Evolutionary conservation across 768 basidiomycete genomes (phyloP).

Genomic region (Paxillus rubicundulus): DNA sequence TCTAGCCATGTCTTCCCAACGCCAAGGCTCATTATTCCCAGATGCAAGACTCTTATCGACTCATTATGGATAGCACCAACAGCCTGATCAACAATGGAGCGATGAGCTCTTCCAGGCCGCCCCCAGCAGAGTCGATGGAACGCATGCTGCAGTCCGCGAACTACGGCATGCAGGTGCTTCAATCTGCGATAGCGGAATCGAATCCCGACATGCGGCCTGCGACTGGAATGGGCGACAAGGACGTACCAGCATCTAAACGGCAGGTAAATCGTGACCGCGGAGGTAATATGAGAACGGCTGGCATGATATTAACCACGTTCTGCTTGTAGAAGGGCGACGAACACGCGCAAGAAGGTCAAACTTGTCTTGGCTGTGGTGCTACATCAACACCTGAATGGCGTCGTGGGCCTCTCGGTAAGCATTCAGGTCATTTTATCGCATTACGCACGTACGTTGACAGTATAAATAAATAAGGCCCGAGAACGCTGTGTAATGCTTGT

Average conservation of each 20-base stretch:
- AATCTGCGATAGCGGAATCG: slow-evolving; percentile 28
- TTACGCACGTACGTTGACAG: slow-evolving; percentile 24
- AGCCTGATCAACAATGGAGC: slow-evolving; percentile 25
- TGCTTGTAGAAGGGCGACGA: slow-evolving; percentile 38
- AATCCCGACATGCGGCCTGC: slow-evolving; percentile 27
- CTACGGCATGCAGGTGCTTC: slow-evolving; percentile 34
- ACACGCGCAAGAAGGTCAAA: slow-evolving; percentile 59
- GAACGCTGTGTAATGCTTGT: slow-evolving; percentile 84
- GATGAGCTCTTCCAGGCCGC: slow-evolving; percentile 21
- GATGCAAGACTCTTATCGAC: slow-evolving; percentile 45
- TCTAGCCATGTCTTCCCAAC: slow-evolving; percentile 5
- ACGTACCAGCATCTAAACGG: slow-evolving; percentile 29
- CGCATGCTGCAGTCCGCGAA: slow-evolving; percentile 45
- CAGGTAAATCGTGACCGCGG: slow-evolving; percentile 33
- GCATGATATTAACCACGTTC: slow-evolving; percentile 31
- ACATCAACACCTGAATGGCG: slow-evolving; percentile 89
- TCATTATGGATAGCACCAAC: slow-evolving; percentile 40
- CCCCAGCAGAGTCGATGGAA: slow-evolving; percentile 38
- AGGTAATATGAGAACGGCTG: slow-evolving; percentile 21
- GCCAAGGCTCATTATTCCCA: slow-evolving; percentile 19
- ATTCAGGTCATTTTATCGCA: slow-evolving; percentile 19
- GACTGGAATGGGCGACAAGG: slow-evolving; percentile 28
- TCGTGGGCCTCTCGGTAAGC: slow-evolving; percentile 74
- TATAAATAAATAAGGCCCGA: slow-evolving; percentile 57
- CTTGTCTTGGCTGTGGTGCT: slow-evolving; percentile 76